These are phyloP conservation scores for Aspergillus wentii DNA, from an alignment of 495 filamentous ascomycete species.

Conservation along the genomic window DNA sequence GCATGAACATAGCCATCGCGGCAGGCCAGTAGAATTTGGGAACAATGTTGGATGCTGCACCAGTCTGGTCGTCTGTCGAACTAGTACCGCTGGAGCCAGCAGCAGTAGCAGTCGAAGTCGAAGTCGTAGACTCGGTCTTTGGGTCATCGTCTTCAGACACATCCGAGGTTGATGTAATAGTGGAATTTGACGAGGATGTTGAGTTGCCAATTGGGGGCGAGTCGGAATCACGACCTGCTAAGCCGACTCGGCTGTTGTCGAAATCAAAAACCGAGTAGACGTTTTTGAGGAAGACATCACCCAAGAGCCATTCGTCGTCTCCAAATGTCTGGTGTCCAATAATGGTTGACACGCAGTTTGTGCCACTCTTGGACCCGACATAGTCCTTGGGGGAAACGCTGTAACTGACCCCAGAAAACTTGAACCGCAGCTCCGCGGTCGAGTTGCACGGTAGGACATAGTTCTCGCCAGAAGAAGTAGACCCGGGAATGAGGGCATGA, in stretches of 20 bases:
- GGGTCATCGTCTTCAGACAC: too few relatives aligned
- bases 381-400: conserved; percentile 65
- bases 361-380: conserved; percentile 42
- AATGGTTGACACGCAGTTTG: conserved; percentile 63
- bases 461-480: conserved; percentile 44
- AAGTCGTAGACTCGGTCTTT: too few relatives aligned
- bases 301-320: conserved; percentile 63
- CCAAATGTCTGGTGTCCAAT: conserved; percentile 42
- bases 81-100: conserved; percentile 2
- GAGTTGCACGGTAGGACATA: conserved; percentile 68
- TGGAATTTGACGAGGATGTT: conserved; percentile 8
- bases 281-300: conserved; percentile 83
- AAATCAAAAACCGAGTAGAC: conserved; percentile 84
- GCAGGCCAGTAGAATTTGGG: conserved; percentile 9
- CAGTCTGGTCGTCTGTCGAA: conserved; percentile 4
- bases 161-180: conserved; percentile 6
- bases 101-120: conserved; percentile 5
- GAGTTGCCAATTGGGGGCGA: too few relatives aligned
- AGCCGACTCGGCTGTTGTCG: conserved; percentile 41
- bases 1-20: conserved; percentile 1
- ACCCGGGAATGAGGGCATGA: conserved; percentile 61
- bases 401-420: conserved; percentile 56
- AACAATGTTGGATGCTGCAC: conserved; percentile 8
- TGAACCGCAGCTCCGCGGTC: conserved; percentile 45
- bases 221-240: conserved; percentile 21